phyloP scores from a whole-genome alignment of 768 basidiomycete species.

The Suillus cothurnatus region DNA sequence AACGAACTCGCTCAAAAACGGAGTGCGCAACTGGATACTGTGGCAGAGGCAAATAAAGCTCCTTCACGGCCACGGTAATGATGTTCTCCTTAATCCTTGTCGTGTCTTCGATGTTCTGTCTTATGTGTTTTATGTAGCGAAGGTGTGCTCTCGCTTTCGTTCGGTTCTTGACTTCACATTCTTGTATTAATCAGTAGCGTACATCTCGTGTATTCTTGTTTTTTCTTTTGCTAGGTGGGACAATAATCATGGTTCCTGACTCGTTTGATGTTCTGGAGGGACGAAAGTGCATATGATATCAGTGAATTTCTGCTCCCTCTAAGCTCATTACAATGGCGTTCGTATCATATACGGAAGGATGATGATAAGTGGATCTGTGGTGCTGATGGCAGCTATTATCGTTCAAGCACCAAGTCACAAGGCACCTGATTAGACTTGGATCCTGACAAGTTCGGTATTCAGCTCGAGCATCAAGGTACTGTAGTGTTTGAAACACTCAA shows the following conservation, averaged over 20 bases:
- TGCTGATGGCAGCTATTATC: too few species aligned
- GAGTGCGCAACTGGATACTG: slow-evolving; percentile 38
- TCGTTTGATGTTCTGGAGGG: not conserved
- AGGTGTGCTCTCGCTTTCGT: not conserved
- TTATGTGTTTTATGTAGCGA: not conserved
- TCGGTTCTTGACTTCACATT: not conserved
- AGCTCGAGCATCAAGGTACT: too few species aligned
- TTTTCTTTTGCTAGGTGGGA: not conserved
- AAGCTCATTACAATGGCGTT: not conserved
- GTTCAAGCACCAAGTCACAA: too few species aligned
- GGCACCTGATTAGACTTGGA: too few species aligned
- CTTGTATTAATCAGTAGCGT: slow-evolving; percentile 3
- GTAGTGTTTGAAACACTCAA: too few species aligned
- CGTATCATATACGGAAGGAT: not conserved
- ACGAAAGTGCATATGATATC: not conserved
- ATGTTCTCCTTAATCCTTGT: not conserved
- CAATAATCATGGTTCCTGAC: not conserved
- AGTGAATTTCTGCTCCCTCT: not conserved
- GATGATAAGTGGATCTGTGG: not conserved
- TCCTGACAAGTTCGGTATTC: too few species aligned
- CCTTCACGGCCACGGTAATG: not conserved
- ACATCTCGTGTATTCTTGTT: slow-evolving; percentile 6
- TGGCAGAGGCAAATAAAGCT: slow-evolving; percentile 31
- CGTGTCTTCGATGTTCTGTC: not conserved
- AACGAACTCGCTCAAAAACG: slow-evolving; percentile 80